phyloP scores from a whole-genome alignment of 306 rosid genomes.

The Hylodesmum podocarpum region DNA sequence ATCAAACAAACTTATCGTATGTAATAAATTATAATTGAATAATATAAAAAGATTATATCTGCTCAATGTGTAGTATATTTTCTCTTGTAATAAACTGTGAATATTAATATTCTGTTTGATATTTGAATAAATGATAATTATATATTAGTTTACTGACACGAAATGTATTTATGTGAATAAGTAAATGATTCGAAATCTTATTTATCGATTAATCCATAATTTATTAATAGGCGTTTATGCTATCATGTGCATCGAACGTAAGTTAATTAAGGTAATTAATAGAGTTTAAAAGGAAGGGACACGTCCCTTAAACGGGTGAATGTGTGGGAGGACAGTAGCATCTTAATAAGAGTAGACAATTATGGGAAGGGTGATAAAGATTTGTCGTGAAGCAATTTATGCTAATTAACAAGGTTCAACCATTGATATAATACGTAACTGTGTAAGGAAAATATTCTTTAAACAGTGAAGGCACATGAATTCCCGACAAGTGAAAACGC shows the following conservation, averaged over 20 bases:
- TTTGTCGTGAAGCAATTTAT: constrained; percentile 27
- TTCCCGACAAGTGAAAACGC: constrained; percentile 16
- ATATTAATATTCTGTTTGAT: too few relatives aligned
- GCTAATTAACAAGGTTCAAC: constrained; percentile 10
- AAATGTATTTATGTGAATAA: too few relatives aligned
- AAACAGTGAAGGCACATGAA: constrained; percentile 11
- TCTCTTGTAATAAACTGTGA: too few relatives aligned
- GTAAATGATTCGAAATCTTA: too few relatives aligned
- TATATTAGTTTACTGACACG: too few relatives aligned
- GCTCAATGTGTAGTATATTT: too few relatives aligned
- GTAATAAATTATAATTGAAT: too few relatives aligned
- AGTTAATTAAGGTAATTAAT: background rate
- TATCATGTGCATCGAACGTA: background rate
- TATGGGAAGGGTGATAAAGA: constrained; percentile 5
- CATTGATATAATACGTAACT: background rate
- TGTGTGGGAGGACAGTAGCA: constrained; percentile 24
- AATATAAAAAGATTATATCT: too few relatives aligned
- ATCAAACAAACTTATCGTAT: too few relatives aligned
- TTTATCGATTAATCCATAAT: background rate
- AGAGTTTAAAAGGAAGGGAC: constrained; percentile 17
- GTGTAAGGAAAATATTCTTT: constrained; percentile 18
- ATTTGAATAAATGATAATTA: too few relatives aligned
- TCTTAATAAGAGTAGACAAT: background rate
- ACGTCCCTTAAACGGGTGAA: constrained; percentile 31
- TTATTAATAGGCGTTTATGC: background rate